A percentile compares a stretch with the other conserved stretches of the same genome.
Evolutionary conservation across 2,329 filamentous ascomycete genomes (phyloP).

Genomic region (Fulvia fulva): DNA sequence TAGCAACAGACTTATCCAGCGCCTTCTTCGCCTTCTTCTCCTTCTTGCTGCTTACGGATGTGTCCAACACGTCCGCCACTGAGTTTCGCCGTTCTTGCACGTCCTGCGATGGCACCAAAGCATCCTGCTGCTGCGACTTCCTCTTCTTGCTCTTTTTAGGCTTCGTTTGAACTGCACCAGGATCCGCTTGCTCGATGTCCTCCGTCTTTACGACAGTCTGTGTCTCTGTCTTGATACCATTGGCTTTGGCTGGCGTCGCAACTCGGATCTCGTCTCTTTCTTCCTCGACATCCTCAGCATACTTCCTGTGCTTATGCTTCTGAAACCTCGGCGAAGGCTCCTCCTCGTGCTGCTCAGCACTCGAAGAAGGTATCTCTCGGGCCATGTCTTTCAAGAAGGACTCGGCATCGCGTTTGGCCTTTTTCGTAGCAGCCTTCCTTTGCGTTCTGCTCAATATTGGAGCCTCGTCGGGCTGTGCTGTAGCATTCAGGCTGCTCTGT

Average conservation of each 20-base stretch:
- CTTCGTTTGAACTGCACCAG: neutral
- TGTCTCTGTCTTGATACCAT: neutral
- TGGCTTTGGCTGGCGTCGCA: neutral
- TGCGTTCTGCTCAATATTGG: slow-evolving; percentile 1
- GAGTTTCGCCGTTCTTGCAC: neutral
- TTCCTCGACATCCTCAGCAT: neutral
- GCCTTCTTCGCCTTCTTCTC: slow-evolving; percentile 20
- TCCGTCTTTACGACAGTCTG: neutral
- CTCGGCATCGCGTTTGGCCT: neutral
- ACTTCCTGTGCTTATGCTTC: neutral
- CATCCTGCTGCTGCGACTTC: neutral
- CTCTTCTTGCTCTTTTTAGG: slow-evolving; percentile 15
- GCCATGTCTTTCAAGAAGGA: neutral
- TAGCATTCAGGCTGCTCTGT: neutral
- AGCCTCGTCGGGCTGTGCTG: neutral
- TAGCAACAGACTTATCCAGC: slow-evolving; percentile 18
- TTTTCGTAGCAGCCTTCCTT: slow-evolving; percentile 2
- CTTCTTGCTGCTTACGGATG: neutral
- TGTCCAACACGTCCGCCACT: neutral
- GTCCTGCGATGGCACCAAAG: neutral
- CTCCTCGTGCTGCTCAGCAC: neutral
- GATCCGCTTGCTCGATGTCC: neutral
- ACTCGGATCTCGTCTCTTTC: neutral
- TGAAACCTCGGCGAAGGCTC: neutral
- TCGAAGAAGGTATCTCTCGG: neutral